phyloP scores from a whole-genome alignment of 139 green algal genomes.

The Chlamydomonas sp. region DNA sequence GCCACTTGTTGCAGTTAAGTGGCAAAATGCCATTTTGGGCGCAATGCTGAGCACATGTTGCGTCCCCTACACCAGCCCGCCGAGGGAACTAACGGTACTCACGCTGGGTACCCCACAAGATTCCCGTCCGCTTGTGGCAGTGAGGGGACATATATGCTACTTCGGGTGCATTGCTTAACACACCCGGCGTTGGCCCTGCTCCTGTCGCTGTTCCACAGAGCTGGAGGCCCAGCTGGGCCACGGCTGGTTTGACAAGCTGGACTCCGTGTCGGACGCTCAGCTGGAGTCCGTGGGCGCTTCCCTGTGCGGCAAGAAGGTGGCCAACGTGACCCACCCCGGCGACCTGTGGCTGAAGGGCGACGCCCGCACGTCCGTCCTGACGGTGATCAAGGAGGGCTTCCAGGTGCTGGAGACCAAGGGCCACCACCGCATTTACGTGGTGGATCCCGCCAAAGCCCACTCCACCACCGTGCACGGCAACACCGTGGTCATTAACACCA shows the following conservation, averaged over 20 bases:
- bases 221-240: slow-evolving; percentile 28
- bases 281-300: slow-evolving; percentile 19
- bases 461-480: neutral
- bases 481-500: slow-evolving; percentile 50
- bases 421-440: slow-evolving; percentile 61
- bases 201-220: neutral
- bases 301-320: slow-evolving; percentile 30
- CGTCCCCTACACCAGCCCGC: too few relatives aligned
- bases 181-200: neutral
- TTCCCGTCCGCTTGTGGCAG: too few relatives aligned
- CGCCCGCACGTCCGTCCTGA: slow-evolving; percentile 43
- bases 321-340: slow-evolving; percentile 32
- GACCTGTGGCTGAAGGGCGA: slow-evolving; percentile 53
- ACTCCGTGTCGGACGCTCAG: slow-evolving; percentile 1
- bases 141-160: neutral
- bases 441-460: slow-evolving; percentile 43
- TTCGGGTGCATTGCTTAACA: neutral
- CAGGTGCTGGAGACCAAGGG: slow-evolving; percentile 51
- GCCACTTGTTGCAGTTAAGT: too few relatives aligned
- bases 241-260: slow-evolving; percentile 30
- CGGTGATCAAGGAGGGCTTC: slow-evolving; percentile 49
- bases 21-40: too few relatives aligned
- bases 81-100: too few relatives aligned
- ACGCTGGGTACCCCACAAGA: too few relatives aligned
- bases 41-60: too few relatives aligned